Percentiles rank a stretch among this genome's conserved stretches.
phyloP scores from a whole-genome alignment of 176 grass and related monocot genomes.

The Oryza rufipogon region DNA sequence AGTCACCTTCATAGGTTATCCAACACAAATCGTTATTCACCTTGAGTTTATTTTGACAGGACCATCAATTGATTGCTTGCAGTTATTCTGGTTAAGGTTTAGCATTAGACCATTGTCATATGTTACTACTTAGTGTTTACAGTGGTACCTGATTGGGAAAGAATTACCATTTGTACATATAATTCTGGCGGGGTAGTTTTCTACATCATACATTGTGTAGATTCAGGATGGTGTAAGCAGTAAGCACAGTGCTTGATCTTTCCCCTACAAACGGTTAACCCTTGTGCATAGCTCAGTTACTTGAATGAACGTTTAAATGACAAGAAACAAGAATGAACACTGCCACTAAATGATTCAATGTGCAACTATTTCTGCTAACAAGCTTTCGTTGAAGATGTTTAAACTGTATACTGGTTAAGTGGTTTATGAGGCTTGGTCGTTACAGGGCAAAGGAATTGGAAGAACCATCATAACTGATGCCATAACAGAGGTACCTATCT shows the following conservation, averaged over 20 bases:
- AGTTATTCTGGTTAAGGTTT: not conserved
- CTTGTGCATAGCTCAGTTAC: not conserved
- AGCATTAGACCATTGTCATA: not conserved
- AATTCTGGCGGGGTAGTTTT: not conserved
- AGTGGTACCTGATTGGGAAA: not conserved
- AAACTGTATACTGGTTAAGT: not conserved
- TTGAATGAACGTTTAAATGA: not conserved
- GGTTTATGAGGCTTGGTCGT: slow-evolving; percentile 20
- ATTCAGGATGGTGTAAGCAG: not conserved
- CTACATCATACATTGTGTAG: not conserved
- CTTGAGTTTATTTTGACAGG: not conserved
- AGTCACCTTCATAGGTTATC: not conserved
- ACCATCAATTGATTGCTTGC: not conserved
- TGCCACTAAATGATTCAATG: not conserved
- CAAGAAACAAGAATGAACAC: not conserved
- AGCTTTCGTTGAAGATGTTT: not conserved
- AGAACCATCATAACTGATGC: slow-evolving; percentile 64
- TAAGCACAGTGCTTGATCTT: not conserved
- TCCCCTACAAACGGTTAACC: not conserved
- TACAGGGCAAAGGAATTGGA: slow-evolving; percentile 75
- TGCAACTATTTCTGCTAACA: not conserved
- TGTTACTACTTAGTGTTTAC: not conserved
- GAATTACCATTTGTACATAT: not conserved
- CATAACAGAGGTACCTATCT: slow-evolving; percentile 50
- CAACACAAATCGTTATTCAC: not conserved